Evolutionary conservation across 495 filamentous ascomycete genomes (phyloP), one percentile per base, ranked within the genome.

Genomic region (Lentithecium fluviatile): DNA sequence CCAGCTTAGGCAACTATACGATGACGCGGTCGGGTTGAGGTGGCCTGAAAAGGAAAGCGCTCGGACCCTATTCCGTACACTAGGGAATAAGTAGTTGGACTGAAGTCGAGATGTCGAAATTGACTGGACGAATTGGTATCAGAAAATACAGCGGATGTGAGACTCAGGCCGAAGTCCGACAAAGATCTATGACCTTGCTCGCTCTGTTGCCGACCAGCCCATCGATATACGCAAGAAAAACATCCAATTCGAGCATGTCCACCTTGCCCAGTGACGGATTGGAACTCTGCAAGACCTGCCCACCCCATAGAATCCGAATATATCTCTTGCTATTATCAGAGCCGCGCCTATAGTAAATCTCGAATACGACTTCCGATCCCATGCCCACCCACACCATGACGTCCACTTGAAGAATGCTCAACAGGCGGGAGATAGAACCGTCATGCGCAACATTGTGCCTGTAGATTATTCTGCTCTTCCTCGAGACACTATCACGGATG

Each of bases 381-480:
- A 89, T 87, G 0, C 87, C 87, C 0, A 85, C 86, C 87, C 87
- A 90, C 3, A 88, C 81, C 85, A 89, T 89, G 38, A 71, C 65
- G 37, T 86, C 81, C 3, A 84, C 65, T 67, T 89, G 86, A 57
- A 90, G 68, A n/a, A 88, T 77, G 3, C 77, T 75, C 24, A 90
- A 67, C n/a, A 90, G 59, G 3, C 78, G 71, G 7, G 81, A 81
- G 11, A 90, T 65, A 19, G 80, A 84, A 11, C 87, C 87, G 62
- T 89, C 87, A 64, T 90, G 86, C 17, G 83, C 86, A 52, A 90
- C 72, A 55, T 88, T 87, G 67, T 90, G 85, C 46, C 79, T 68
- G 66, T 86, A 89, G 32, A 78, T 75, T 2, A 79, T 71, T 25
- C 69, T 51, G 17, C 59, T 62, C 12, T 67, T 69, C 10, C 72